Evolutionary conservation across 2,329 filamentous ascomycete genomes (phyloP).

Genomic region (Diaporthe ampelina): DNA sequence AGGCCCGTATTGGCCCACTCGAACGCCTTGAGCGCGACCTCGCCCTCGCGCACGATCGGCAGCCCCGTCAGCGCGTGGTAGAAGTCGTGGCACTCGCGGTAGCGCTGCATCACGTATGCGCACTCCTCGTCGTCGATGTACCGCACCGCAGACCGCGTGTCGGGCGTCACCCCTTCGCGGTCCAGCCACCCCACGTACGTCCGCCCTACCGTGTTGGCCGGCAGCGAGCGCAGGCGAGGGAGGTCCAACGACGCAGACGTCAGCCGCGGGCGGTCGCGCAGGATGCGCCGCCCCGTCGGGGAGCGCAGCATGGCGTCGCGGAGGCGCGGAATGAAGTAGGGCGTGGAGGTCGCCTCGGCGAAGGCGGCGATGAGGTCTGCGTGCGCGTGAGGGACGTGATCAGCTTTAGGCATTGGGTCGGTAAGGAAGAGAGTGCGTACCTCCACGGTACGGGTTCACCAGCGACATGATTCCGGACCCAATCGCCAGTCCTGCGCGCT

Average conservation of each 20-base stretch:
- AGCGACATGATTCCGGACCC: constrained; percentile 75
- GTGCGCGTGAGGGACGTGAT: constrained; percentile 5
- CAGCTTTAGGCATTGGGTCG: constrained; percentile 19
- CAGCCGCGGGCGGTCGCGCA: constrained; percentile 90
- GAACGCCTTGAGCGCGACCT: constrained; percentile 97
- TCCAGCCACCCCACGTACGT: constrained; percentile 94
- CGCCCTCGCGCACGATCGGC: constrained; percentile 92
- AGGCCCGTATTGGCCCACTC: constrained; percentile 95
- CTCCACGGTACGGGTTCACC: constrained; percentile 83
- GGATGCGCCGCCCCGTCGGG: constrained; percentile 88
- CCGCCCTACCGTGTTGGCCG: constrained; percentile 80
- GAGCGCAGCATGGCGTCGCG: constrained; percentile 90
- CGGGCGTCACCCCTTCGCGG: constrained; percentile 91
- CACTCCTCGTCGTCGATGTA: constrained; percentile 97
- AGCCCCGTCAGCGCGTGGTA: constrained; percentile 95
- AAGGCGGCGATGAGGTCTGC: constrained; percentile 92
- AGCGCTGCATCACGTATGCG: constrained; percentile 98
- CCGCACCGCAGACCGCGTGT: constrained; percentile 84
- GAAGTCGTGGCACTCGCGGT: constrained; percentile 97
- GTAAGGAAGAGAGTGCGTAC: constrained; percentile 56
- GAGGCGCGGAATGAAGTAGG: constrained; percentile 94
- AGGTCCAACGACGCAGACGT: constrained; percentile 80
- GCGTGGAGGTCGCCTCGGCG: constrained; percentile 94
- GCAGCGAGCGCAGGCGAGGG: constrained; percentile 78
- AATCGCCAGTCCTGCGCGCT: constrained; percentile 79